Evolutionary conservation across 2,329 filamentous ascomycete species (phyloP), one percentile per base, ranked within the genome.

Genomic region (Colletotrichum lentis): DNA sequence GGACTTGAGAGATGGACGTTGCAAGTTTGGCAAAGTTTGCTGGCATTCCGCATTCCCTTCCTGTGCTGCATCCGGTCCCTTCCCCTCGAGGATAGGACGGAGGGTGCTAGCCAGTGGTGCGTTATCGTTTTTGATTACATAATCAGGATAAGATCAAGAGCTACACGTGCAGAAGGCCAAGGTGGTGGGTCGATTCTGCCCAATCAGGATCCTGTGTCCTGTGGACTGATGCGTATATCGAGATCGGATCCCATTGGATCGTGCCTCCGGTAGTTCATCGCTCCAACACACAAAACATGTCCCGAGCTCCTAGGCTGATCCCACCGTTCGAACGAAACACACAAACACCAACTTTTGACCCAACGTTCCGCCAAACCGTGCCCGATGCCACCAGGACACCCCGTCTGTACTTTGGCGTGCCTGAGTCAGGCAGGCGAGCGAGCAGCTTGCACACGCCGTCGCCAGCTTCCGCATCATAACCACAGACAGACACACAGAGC

Each of bases 361-460:
- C 4, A 61, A 31, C 24, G 2, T 31, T 41, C n/a, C 18, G 8
- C 37, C 10, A 4, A 22, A 27, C 53, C 10, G n/a, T 46, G 1
- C 37, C 11, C 7, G 37, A 8, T 6, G 41, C 1, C 39, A 14
- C 20, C n/a, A 31, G 31, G 46, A n/a, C 20, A 56, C 11, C 50
- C 31, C 39, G 24, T 11, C 43, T 3, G 43, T 27, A 18, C 12
- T 14, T 11, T 5, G 27, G 18, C 14, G 10, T 14, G n/a, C 27
- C 44, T 57, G 53, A 58, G 60, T 64, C 60, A 64, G 20, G 20
- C 16, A n/a, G n/a, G n/a, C n/a, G n/a, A n/a, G n/a, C n/a, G n/a
- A n/a, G n/a, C n/a, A 8, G 27, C 31, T 12, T 31, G 5, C 20
- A 31, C 27, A 3, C 41, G 16, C 41, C 41, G 35, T 37, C 20